phyloP scores from a whole-genome alignment of 495 filamentous ascomycete genomes.

The Xylaria palmicola region DNA sequence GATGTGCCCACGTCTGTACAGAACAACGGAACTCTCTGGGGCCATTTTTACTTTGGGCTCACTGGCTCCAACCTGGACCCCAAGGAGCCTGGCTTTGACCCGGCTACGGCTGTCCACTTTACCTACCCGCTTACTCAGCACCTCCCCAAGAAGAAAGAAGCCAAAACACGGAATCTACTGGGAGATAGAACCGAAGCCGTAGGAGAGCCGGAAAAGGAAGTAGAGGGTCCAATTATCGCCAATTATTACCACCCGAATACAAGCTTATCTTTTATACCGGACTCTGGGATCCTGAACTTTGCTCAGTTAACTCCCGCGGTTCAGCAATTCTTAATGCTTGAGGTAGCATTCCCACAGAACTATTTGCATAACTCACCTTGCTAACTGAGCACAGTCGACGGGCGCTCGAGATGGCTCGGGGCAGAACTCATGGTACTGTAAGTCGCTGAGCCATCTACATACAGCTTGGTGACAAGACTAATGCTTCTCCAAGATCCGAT shows the following conservation, averaged over 20 bases:
- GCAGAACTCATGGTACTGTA: slow-evolving; percentile 93
- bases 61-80: slow-evolving; percentile 76
- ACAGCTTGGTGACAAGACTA: background rate
- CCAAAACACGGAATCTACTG: slow-evolving; percentile 88
- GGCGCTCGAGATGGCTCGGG: slow-evolving; percentile 75
- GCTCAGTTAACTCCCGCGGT: slow-evolving; percentile 69
- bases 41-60: slow-evolving; percentile 84
- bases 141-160: slow-evolving; percentile 84
- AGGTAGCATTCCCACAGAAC: slow-evolving; percentile 39
- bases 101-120: slow-evolving; percentile 75
- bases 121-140: slow-evolving; percentile 83
- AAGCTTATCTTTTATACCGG: slow-evolving; percentile 82
- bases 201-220: slow-evolving; percentile 49
- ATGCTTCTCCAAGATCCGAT: slow-evolving; percentile 57
- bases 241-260: slow-evolving; percentile 97
- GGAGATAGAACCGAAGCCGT: slow-evolving; percentile 54
- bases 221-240: slow-evolving; percentile 63
- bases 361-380: background rate
- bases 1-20: slow-evolving; percentile 76
- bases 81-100: slow-evolving; percentile 64
- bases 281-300: slow-evolving; percentile 66
- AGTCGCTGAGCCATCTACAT: slow-evolving; percentile 1
- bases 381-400: slow-evolving; percentile 40
- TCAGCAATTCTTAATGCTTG: slow-evolving; percentile 74
- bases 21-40: slow-evolving; percentile 90